A percentile compares a stretch with the other conserved stretches of the same genome.
Evolutionary conservation across 2,329 filamentous ascomycete genomes (phyloP).

Genomic region (Pseudogymnoascus sp.): DNA sequence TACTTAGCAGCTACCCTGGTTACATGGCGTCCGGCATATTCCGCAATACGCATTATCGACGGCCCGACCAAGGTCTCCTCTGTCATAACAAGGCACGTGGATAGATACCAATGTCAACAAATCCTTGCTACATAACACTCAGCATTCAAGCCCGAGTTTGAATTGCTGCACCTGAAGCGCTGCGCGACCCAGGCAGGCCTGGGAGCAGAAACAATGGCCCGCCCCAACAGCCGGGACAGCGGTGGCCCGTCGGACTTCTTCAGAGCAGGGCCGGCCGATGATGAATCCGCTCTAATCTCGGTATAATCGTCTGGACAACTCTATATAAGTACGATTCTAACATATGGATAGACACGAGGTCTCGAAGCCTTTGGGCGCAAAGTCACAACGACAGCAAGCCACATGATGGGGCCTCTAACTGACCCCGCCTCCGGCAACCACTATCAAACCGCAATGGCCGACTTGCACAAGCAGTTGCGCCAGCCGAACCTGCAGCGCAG

Average conservation of each 20-base stretch:
- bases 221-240: constrained; percentile 23
- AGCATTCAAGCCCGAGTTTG: constrained; percentile 1
- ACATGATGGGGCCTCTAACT: constrained; percentile 67
- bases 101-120: constrained; percentile 6
- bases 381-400: constrained; percentile 85
- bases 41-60: neutral
- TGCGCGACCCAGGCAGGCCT: constrained; percentile 6
- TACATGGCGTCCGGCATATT: neutral
- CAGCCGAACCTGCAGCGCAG: constrained; percentile 77
- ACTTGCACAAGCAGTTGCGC: constrained; percentile 82
- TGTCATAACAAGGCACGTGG: constrained; percentile 9
- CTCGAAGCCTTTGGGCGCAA: constrained; percentile 91
- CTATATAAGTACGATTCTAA: neutral
- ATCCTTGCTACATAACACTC: neutral
- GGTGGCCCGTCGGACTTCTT: constrained; percentile 23
- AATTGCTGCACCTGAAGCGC: neutral
- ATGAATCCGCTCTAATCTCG: constrained; percentile 28
- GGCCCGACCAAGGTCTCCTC: neutral
- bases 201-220: constrained; percentile 25
- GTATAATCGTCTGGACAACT: constrained; percentile 16
- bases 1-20: neutral
- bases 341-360: constrained; percentile 60
- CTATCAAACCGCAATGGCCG: constrained; percentile 81
- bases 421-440: constrained; percentile 52
- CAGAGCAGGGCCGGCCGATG: constrained; percentile 22